phyloP scores from a whole-genome alignment of 2,329 filamentous ascomycete species.

The Penicillium psychrosexuale region DNA sequence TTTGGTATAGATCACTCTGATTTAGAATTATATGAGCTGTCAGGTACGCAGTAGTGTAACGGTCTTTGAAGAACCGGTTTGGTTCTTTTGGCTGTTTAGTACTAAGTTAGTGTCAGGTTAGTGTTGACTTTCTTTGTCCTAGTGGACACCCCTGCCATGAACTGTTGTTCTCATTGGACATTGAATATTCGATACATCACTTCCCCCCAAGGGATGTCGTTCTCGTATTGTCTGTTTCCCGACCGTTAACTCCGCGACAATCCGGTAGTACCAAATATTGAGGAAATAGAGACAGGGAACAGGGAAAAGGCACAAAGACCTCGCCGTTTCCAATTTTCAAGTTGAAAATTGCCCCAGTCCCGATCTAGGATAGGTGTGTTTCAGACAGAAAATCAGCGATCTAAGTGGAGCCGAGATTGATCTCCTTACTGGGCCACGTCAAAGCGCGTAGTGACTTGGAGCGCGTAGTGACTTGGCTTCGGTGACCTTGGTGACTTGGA shows the following conservation, averaged over 20 bases:
- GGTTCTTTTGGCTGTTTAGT: neutral
- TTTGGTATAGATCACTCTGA: constrained; percentile 1
- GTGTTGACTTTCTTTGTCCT: constrained; percentile 1
- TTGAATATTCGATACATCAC: constrained; percentile 2
- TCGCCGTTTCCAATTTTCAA: neutral
- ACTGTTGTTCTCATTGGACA: neutral
- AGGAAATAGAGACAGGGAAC: neutral
- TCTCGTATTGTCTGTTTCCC: neutral
- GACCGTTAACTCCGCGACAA: neutral
- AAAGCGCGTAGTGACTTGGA: neutral
- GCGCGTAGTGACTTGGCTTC: neutral
- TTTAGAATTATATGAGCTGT: neutral
- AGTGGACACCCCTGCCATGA: neutral
- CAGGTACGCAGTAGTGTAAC: neutral
- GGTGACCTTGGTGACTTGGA: neutral
- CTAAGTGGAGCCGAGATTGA: constrained; percentile 1
- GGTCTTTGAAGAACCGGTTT: neutral
- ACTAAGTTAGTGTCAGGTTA: neutral
- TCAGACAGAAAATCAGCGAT: neutral
- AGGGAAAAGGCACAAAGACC: neutral
- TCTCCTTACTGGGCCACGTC: constrained; percentile 2
- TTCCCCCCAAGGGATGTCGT: neutral
- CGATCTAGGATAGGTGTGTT: neutral
- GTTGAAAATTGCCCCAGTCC: neutral
- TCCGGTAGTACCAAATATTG: neutral